These are phyloP conservation scores for Parsonsia alboflavescens DNA, from an alignment of 257 asterid species.

Conservation along the genomic window DNA sequence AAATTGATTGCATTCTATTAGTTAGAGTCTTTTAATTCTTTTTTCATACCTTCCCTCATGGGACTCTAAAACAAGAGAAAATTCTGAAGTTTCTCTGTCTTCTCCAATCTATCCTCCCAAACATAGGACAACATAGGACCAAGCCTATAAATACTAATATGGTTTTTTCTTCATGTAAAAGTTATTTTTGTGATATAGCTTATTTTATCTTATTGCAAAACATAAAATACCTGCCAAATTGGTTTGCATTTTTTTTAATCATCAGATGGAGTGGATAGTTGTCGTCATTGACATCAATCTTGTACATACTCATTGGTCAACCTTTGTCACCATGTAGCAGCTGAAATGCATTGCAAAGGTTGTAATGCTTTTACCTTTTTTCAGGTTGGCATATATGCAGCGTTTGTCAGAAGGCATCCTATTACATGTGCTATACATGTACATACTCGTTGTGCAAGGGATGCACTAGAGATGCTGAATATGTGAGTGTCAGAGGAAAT, in stretches of 20 bases:
- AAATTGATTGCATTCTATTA: not conserved
- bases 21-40: not conserved
- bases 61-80: not conserved
- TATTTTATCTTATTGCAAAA: not conserved
- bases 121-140: not conserved
- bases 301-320: not conserved
- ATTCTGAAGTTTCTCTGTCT: not conserved
- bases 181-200: not conserved
- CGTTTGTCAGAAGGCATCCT: slow-evolving; percentile 67
- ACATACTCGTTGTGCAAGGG: slow-evolving; percentile 92
- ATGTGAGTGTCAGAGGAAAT: slow-evolving; percentile 62
- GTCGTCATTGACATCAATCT: not conserved
- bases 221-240: not conserved
- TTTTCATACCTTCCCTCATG: not conserved
- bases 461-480: slow-evolving; percentile 68
- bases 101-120: not conserved
- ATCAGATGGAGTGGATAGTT: not conserved
- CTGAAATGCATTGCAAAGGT: not conserved
- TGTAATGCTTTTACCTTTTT: slow-evolving; percentile 13
- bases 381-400: slow-evolving; percentile 99
- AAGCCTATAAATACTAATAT: not conserved
- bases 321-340: not conserved
- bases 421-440: slow-evolving; percentile 86
- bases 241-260: not conserved
- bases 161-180: not conserved